Conservation (phyloP, 768 basidiomycete genomes). For the Naganishia vishniacii region DNA sequence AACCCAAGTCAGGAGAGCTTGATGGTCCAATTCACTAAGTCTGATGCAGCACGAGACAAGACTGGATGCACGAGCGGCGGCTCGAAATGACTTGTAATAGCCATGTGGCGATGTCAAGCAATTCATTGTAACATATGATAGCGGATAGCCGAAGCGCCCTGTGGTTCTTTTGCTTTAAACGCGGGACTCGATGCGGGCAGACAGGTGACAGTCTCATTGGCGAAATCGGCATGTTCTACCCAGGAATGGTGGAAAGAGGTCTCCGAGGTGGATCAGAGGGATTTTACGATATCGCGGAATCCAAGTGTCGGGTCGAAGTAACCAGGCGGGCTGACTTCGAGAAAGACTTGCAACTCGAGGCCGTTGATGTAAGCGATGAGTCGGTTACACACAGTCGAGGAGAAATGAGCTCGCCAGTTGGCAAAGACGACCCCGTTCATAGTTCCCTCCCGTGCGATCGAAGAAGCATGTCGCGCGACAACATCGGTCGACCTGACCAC, state of each 20-base stretch:
- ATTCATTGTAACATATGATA: conserved; percentile 57
- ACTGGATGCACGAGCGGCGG: conserved; percentile 14
- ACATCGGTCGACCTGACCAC: too few species aligned
- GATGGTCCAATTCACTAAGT: conserved; percentile 65
- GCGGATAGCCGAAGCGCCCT: conserved; percentile 65
- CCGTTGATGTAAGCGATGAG: too few species aligned
- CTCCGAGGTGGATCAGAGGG: conserved; percentile 54
- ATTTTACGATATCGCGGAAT: conserved; percentile 71
- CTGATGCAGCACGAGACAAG: conserved; percentile 73
- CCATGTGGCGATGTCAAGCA: conserved; percentile 46
- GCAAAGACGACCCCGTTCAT: too few species aligned
- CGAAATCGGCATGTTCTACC: conserved; percentile 42
- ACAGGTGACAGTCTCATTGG: conserved; percentile 32
- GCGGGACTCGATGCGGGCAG: conserved; percentile 26
- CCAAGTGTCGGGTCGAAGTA: too few species aligned
- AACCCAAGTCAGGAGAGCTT: conserved; percentile 75
- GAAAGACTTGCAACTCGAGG: too few species aligned
- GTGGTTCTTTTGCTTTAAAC: conserved; percentile 25
- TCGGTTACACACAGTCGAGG: too few species aligned
- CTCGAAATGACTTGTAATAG: conserved; percentile 20
- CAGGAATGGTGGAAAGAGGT: conserved; percentile 52
- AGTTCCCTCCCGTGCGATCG: too few species aligned
- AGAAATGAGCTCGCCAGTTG: too few species aligned
- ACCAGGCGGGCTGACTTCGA: too few species aligned
- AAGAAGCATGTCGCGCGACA: too few species aligned